Percentiles rank a stretch among this genome's conserved stretches.
These are phyloP conservation scores for Sphagnum fallax DNA, from an alignment of 228 moss, liverwort and hornwort species.

Conservation along the genomic window DNA sequence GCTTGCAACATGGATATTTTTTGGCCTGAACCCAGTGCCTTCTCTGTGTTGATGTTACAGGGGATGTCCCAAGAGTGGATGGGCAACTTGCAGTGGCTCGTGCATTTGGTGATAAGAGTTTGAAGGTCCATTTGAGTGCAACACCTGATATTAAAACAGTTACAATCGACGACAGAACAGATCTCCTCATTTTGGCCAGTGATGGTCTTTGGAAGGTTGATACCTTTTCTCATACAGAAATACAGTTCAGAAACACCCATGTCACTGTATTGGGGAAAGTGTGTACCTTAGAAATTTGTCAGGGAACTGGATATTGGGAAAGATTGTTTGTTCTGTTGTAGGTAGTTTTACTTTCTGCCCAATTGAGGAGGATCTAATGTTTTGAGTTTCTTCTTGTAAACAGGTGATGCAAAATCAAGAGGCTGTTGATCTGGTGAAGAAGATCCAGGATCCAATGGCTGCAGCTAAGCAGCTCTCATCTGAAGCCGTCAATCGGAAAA, in stretches of 20 bases:
- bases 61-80: constrained; percentile 96
- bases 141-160: constrained; percentile 62
- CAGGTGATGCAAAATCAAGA: constrained; percentile 98
- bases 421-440: constrained; percentile 77
- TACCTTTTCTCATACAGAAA: background rate
- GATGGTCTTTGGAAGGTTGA: constrained; percentile 99
- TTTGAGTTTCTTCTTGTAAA: background rate
- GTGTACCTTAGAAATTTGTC: no score
- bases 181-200: constrained; percentile 88
- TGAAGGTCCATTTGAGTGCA: constrained; percentile 89
- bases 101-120: constrained; percentile 96
- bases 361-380: background rate
- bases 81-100: constrained; percentile 98
- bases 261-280: no score
- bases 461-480: constrained; percentile 82
- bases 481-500: constrained; percentile 86
- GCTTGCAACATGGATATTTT: no score
- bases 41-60: constrained; percentile 21
- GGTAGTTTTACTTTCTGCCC: background rate
- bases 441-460: constrained; percentile 60
- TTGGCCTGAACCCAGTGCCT: no score
- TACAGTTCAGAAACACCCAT: background rate
- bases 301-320: no score
- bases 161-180: constrained; percentile 42
- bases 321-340: no score